Conservation (phyloP, 1,284 basidiomycete genomes). For the Melampsora abietis-canadensis region DNA sequence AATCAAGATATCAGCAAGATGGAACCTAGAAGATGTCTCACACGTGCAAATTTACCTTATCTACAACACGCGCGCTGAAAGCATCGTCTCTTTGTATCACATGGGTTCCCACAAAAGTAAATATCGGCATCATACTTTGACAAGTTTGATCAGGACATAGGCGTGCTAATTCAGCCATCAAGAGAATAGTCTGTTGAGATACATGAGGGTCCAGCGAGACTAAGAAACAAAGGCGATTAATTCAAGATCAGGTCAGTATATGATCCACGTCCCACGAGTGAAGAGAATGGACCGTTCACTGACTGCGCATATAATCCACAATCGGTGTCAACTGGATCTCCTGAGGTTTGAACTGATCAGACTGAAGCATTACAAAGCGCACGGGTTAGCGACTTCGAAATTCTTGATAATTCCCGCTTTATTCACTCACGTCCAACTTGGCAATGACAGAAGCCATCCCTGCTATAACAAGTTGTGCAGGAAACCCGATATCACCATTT, state of each 20-base stretch:
- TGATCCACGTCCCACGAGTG: not conserved
- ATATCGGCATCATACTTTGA: conserved; percentile 95
- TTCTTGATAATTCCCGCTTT: too few relatives aligned
- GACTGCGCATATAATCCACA: conserved; percentile 43
- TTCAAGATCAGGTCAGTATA: conserved; percentile 47
- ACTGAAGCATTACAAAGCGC: conserved; percentile 1
- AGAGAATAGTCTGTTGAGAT: conserved; percentile 85
- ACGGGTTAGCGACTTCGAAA: too few relatives aligned
- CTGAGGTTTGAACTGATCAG: conserved; percentile 27
- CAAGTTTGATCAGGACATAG: conserved; percentile 85
- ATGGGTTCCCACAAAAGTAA: conserved; percentile 97
- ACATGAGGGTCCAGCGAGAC: conserved; percentile 88
- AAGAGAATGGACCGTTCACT: not conserved
- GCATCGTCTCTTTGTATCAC: conserved; percentile 94
- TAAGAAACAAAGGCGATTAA: conserved; percentile 53
- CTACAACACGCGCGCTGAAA: conserved; percentile 90
- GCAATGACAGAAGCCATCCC: conserved; percentile 22
- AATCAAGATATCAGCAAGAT: not conserved
- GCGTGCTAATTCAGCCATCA: conserved; percentile 78
- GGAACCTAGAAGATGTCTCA: not conserved
- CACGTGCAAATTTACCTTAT: conserved; percentile 64
- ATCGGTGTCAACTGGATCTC: conserved; percentile 31
- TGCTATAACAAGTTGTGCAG: conserved; percentile 31
- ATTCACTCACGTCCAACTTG: conserved; percentile 16
- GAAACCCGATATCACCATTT: conserved; percentile 36